These are phyloP conservation scores for Phytopythium kandeliae DNA, from an alignment of 352 stramenopile species.

Conservation along the genomic window DNA sequence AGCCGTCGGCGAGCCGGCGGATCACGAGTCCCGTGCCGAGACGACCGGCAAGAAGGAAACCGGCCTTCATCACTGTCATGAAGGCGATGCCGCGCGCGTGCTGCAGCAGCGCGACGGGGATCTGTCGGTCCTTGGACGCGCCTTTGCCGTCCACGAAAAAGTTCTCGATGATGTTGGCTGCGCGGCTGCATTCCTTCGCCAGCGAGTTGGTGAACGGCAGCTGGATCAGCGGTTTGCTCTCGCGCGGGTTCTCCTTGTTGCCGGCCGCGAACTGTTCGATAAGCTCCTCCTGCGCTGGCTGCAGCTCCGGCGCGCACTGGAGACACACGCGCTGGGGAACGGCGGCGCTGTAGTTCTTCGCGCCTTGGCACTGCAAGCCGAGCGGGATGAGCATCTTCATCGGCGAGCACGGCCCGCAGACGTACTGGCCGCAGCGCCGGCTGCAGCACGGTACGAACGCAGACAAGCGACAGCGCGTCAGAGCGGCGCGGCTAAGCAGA, in stretches of 20 bases:
- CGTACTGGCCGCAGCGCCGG: constrained; percentile 39
- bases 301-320: constrained; percentile 39
- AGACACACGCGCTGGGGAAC: constrained; percentile 53
- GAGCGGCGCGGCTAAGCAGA: too few species aligned
- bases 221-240: constrained; percentile 21
- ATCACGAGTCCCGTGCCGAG: constrained; percentile 59
- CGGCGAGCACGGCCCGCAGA: constrained; percentile 59
- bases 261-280: background rate
- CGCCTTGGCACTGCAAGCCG: constrained; percentile 36
- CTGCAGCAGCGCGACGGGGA: constrained; percentile 23
- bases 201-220: constrained; percentile 29
- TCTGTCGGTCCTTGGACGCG: constrained; percentile 17
- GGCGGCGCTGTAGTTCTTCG: constrained; percentile 48
- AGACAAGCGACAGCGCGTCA: background rate
- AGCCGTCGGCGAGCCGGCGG: constrained; percentile 38
- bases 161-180: constrained; percentile 35
- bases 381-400: constrained; percentile 47
- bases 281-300: constrained; percentile 41
- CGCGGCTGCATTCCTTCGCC: constrained; percentile 32
- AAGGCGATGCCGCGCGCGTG: constrained; percentile 22
- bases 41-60: constrained; percentile 29
- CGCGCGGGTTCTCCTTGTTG: constrained; percentile 37
- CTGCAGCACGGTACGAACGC: constrained; percentile 11
- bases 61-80: constrained; percentile 23
- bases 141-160: constrained; percentile 36